A percentile compares a stretch with the other conserved stretches of the same genome.
These are phyloP conservation scores for Alternaria hordeiaustralica DNA, from an alignment of 2,329 filamentous ascomycete species.

Conservation along the genomic window DNA sequence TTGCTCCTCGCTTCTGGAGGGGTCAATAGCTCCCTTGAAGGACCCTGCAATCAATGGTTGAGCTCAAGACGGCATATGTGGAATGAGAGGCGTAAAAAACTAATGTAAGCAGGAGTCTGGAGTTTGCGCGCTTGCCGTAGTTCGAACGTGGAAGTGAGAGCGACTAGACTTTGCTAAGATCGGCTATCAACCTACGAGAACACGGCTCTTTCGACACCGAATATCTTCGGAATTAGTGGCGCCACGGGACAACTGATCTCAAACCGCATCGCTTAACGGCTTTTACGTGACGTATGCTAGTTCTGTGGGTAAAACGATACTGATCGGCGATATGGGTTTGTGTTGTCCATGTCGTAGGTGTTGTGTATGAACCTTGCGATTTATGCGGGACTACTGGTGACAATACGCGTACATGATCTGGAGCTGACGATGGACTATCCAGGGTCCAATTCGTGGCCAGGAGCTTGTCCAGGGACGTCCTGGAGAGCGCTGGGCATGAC, in stretches of 20 bases:
- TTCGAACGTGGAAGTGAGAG: conserved; percentile 9
- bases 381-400: background rate
- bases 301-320: background rate
- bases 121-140: conserved; percentile 2
- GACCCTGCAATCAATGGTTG: background rate
- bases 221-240: conserved; percentile 4
- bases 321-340: background rate
- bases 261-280: background rate
- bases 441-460: background rate
- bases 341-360: background rate
- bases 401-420: background rate
- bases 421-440: background rate
- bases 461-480: background rate
- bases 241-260: background rate
- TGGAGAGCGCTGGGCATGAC: background rate
- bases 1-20: background rate
- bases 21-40: background rate
- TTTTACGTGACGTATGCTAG: background rate
- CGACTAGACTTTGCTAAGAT: background rate
- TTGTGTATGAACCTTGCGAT: background rate
- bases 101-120: background rate
- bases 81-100: conserved; percentile 4
- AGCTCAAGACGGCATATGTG: background rate
- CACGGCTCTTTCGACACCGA: conserved; percentile 1
- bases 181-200: background rate